Evolutionary conservation across 306 rosid species (phyloP).

Genomic region (Acacia crassicarpa): DNA sequence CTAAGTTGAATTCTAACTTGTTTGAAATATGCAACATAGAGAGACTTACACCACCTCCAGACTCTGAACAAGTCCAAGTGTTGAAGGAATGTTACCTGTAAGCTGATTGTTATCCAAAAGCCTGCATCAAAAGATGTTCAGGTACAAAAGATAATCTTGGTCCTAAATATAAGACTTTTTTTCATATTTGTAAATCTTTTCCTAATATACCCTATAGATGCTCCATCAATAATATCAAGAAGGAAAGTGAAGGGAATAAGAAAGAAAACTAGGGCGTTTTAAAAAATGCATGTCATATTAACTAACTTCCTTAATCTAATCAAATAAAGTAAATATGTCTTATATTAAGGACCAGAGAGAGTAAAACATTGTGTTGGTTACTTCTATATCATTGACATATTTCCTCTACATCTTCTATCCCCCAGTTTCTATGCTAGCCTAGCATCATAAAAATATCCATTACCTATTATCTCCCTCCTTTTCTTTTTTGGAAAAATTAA

Average conservation of each 20-base stretch:
- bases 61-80: constrained; percentile 40
- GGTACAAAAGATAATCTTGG: background rate
- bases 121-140: constrained; percentile 41
- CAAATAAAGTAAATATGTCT: no score
- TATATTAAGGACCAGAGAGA: no score
- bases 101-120: constrained; percentile 42
- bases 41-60: constrained; percentile 56
- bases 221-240: no score
- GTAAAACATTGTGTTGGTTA: background rate
- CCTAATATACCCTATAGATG: no score
- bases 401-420: background rate
- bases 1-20: background rate
- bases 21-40: constrained; percentile 5
- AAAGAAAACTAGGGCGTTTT: no score
- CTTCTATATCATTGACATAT: background rate
- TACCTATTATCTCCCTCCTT: background rate
- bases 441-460: background rate
- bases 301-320: no score
- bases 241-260: no score
- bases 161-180: no score
- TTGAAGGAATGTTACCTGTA: constrained; percentile 46
- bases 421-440: background rate
- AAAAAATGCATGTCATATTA: no score
- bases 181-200: no score
- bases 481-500: background rate